Evolutionary conservation across 768 basidiomycete genomes (phyloP).

Genomic region (Podaxis rugospora): DNA sequence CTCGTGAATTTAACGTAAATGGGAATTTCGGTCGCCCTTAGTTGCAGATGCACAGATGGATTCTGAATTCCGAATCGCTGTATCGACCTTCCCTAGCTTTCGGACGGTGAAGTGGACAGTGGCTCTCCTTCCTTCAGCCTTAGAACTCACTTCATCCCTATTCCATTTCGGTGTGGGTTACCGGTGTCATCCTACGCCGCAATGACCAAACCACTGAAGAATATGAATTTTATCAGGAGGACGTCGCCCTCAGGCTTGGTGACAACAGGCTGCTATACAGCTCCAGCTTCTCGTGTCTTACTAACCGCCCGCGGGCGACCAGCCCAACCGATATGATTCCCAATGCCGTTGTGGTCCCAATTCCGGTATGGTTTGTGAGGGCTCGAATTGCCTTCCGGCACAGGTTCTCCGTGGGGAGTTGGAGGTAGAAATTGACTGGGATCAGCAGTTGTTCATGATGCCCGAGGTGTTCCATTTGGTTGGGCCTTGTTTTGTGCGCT

Average conservation of each 20-base stretch:
- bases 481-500: background rate
- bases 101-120: background rate
- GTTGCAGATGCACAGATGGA: background rate
- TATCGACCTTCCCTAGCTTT: background rate
- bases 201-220: background rate
- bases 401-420: background rate
- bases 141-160: background rate
- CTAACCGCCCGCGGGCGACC: background rate
- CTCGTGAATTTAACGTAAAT: background rate
- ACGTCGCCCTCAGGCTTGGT: background rate
- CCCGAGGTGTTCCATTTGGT: background rate
- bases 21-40: background rate
- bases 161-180: background rate
- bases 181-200: background rate
- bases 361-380: background rate
- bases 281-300: background rate
- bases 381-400: background rate
- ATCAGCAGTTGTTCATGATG: background rate
- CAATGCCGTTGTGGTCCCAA: background rate
- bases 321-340: background rate
- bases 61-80: background rate
- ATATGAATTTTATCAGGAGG: conserved; percentile 2
- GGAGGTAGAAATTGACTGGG: background rate
- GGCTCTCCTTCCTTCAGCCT: background rate
- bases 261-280: background rate